phyloP scores from a whole-genome alignment of 352 stramenopile species.

The Pythium volutum region DNA sequence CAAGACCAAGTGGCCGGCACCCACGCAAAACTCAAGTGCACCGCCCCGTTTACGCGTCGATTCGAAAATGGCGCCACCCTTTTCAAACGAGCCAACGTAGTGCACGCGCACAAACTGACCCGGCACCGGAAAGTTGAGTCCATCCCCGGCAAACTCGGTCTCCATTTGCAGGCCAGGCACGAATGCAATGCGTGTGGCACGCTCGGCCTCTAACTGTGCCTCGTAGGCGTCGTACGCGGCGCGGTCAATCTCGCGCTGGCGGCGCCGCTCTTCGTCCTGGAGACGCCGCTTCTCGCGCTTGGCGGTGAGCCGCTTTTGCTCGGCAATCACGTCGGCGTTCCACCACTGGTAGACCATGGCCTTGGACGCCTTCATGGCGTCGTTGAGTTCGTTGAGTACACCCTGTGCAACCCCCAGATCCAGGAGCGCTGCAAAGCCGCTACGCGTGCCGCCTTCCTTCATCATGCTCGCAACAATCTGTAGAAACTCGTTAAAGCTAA shows the following conservation, averaged over 20 bases:
- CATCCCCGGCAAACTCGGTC: conserved; percentile 56
- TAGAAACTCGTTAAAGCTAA: conserved; percentile 73
- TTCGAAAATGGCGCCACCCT: conserved; percentile 53
- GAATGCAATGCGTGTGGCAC: conserved; percentile 35
- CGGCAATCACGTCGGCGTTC: conserved; percentile 60
- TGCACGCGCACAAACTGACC: conserved; percentile 75
- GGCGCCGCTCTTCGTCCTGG: conserved; percentile 45
- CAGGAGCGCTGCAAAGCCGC: conserved; percentile 45
- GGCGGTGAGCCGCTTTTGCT: conserved; percentile 56
- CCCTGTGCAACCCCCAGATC: conserved; percentile 60
- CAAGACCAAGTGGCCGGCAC: conserved; percentile 59
- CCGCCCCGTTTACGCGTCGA: conserved; percentile 56
- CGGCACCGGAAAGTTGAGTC: conserved; percentile 44
- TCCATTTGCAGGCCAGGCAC: conserved; percentile 49
- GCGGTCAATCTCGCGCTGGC: conserved; percentile 41
- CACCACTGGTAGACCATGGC: conserved; percentile 59
- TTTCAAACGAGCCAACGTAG: conserved; percentile 58
- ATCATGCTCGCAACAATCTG: conserved; percentile 63
- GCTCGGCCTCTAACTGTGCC: conserved; percentile 38
- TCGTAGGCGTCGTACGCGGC: conserved; percentile 42
- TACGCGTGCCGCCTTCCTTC: conserved; percentile 29
- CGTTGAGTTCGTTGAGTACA: conserved; percentile 58
- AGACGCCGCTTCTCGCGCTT: conserved; percentile 51
- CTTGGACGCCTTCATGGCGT: conserved; percentile 49
- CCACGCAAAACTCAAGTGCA: conserved; percentile 73